These are phyloP conservation scores for Aspergillus novofumigatus DNA, from an alignment of 2,329 filamentous ascomycete genomes.

Conservation along the genomic window DNA sequence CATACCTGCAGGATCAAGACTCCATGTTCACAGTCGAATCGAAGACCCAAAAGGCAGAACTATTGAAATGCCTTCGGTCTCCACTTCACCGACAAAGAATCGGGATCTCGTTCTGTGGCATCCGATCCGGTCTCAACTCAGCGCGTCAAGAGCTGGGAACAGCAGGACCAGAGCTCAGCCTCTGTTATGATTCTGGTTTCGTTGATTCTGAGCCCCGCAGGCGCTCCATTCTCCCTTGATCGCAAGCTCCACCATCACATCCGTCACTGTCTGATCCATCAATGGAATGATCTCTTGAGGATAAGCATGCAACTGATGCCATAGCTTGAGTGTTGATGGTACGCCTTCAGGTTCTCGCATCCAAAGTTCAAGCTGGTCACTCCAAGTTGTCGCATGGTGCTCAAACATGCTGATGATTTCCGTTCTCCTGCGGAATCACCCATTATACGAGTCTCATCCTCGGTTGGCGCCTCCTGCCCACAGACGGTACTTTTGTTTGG, in stretches of 20 bases:
- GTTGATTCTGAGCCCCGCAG: conserved; percentile 54
- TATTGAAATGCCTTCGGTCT: conserved; percentile 74
- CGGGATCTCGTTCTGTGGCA: conserved; percentile 51
- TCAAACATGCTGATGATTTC: conserved; percentile 75
- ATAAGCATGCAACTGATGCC: conserved; percentile 91
- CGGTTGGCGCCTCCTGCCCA: conserved; percentile 79
- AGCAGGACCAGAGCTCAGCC: conserved; percentile 68
- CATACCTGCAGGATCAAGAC: conserved; percentile 78
- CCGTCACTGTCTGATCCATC: conserved; percentile 92
- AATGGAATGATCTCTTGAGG: conserved; percentile 94
- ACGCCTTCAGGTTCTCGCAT: conserved; percentile 85
- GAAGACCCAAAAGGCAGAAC: conserved; percentile 84
- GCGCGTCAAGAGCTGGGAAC: conserved; percentile 76
- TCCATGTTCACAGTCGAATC: conserved; percentile 84
- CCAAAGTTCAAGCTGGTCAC: conserved; percentile 80
- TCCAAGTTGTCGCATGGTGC: conserved; percentile 86
- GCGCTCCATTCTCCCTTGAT: conserved; percentile 70
- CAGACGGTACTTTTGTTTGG: conserved; percentile 87
- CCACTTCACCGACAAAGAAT: conserved; percentile 72
- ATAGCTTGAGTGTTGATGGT: conserved; percentile 86
- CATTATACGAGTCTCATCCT: conserved; percentile 65
- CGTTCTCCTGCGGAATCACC: conserved; percentile 69
- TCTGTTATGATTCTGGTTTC: conserved; percentile 47
- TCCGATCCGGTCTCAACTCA: conserved; percentile 40
- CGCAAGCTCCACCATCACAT: conserved; percentile 87